These are phyloP conservation scores for Hippophae gyantsensis DNA, from an alignment of 306 rosid species.

Conservation along the genomic window DNA sequence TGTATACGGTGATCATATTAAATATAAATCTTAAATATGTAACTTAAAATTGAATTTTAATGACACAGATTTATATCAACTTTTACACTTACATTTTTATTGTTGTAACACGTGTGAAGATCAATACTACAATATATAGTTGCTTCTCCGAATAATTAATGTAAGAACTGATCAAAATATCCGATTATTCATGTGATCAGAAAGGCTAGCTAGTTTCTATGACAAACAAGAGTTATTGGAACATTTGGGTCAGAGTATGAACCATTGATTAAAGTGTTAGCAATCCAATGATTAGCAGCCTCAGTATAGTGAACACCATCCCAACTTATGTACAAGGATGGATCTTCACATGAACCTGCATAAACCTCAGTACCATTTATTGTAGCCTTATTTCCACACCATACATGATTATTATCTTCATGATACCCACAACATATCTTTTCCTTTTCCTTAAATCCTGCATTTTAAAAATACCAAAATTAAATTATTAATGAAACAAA, in stretches of 20 bases:
- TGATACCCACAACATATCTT: constrained; percentile 71
- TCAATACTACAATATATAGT: too few species aligned
- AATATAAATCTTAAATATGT: too few species aligned
- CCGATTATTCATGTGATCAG: neutral
- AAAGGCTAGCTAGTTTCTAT: constrained; percentile 1
- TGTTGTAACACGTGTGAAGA: too few species aligned
- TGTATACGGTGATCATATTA: too few species aligned
- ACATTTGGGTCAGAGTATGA: constrained; percentile 51
- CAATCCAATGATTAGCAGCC: constrained; percentile 70
- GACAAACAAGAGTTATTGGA: constrained; percentile 47
- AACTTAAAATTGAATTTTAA: too few species aligned
- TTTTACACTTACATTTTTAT: too few species aligned
- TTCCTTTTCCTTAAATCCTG: constrained; percentile 50
- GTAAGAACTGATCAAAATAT: too few species aligned
- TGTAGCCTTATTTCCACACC: constrained; percentile 44
- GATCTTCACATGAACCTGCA: constrained; percentile 58
- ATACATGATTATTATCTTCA: constrained; percentile 33
- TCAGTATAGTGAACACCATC: constrained; percentile 85
- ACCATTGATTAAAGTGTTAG: constrained; percentile 40
- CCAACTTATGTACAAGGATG: constrained; percentile 70
- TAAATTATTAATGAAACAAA: neutral
- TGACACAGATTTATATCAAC: too few species aligned
- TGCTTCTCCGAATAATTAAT: too few species aligned
- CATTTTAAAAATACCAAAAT: neutral
- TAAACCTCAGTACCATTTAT: constrained; percentile 41